Conservation (phyloP, 371 early-diverging fungal species). For the Mortierella sp. region DNA sequence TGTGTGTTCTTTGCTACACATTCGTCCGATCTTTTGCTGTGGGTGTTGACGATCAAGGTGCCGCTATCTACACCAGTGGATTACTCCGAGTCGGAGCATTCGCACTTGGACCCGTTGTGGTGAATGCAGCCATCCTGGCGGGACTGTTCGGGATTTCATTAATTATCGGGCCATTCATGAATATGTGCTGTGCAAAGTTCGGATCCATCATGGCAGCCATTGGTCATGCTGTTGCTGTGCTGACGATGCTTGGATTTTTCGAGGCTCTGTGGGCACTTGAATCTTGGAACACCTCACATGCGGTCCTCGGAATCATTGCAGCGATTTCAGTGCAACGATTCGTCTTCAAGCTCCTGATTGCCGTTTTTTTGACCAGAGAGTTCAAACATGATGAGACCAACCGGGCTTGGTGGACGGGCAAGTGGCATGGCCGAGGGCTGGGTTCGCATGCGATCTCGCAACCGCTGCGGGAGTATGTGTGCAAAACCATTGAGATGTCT, state of each 20-base stretch:
- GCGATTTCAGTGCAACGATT: constrained; percentile 75
- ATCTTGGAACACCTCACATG: constrained; percentile 65
- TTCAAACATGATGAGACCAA: constrained; percentile 84
- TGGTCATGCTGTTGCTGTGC: constrained; percentile 74
- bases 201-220: constrained; percentile 77
- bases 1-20: constrained; percentile 69
- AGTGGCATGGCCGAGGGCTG: constrained; percentile 83
- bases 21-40: constrained; percentile 65
- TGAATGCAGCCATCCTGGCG: constrained; percentile 76
- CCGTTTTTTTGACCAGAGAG: constrained; percentile 80
- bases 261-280: constrained; percentile 76
- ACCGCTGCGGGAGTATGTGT: constrained; percentile 81
- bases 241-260: constrained; percentile 69
- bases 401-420: constrained; percentile 91
- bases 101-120: constrained; percentile 76
- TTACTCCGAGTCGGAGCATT: constrained; percentile 70
- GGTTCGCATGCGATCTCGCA: constrained; percentile 75
- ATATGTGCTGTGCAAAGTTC: constrained; percentile 73
- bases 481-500: constrained; percentile 88
- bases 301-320: constrained; percentile 75
- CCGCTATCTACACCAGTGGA: constrained; percentile 54
- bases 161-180: constrained; percentile 69
- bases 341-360: constrained; percentile 72
- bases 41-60: constrained; percentile 44
- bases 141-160: constrained; percentile 77